Conservation (phyloP, 805 yeast species). For the Ogataea polymorpha region DNA sequence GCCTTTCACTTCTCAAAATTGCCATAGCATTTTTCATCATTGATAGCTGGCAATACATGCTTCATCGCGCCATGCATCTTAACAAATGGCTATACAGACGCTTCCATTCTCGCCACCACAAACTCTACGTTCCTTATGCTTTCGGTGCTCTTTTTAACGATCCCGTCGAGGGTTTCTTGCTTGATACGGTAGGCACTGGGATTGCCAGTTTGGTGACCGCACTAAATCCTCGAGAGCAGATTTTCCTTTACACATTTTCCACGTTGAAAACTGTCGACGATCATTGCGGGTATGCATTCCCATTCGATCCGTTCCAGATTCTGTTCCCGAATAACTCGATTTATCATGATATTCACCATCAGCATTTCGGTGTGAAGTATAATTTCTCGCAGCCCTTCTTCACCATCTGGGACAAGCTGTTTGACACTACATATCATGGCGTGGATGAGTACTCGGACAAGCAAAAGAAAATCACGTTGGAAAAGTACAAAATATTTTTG, state of each 20-base stretch:
- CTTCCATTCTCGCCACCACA: constrained; percentile 93
- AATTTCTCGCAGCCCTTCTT: constrained; percentile 96
- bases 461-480: constrained; percentile 66
- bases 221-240: constrained; percentile 73
- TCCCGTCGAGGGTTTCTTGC: constrained; percentile 87
- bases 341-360: constrained; percentile 97
- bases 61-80: constrained; percentile 86
- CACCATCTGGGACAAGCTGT: constrained; percentile 82
- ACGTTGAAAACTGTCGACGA: constrained; percentile 97
- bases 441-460: constrained; percentile 61
- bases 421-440: constrained; percentile 68
- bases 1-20: constrained; percentile 57
- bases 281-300: constrained; percentile 96
- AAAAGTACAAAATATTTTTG: constrained; percentile 59
- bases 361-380: constrained; percentile 88
- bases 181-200: constrained; percentile 93
- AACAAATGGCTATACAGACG: constrained; percentile 71
- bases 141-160: constrained; percentile 94
- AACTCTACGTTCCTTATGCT: constrained; percentile 93
- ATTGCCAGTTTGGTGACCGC: constrained; percentile 62
- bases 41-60: constrained; percentile 93
- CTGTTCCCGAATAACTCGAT: constrained; percentile 93
- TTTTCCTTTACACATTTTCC: constrained; percentile 75
- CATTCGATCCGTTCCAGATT: constrained; percentile 85
- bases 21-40: constrained; percentile 65